Base-by-base conservation (phyloP, 2,329 filamentous ascomycete species). In the Exophiala sideris region DNA sequence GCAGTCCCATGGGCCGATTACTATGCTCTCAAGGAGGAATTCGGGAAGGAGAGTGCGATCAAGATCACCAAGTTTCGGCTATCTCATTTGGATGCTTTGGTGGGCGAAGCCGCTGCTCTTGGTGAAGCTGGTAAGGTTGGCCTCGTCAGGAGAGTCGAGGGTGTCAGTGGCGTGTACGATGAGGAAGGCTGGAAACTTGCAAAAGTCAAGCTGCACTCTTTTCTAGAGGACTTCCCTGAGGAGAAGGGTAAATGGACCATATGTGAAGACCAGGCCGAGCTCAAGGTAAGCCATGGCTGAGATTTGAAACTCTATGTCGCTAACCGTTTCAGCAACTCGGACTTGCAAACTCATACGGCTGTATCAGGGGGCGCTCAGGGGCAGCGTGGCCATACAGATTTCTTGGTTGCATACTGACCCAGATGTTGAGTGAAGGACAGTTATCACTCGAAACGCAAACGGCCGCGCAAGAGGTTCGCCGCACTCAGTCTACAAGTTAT, bases 371-470 rank as follows among this genome's bases (percentile, higher is more conserved):
- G 14, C 65, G 67, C 7, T 66, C 68, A 3, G 68, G 67, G 10
- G 68, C 67, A 2, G 56, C 69, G 3, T 72, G 69, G 69, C 70
- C 70, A 29, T 72, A 72, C 57, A 65, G 65, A 8, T 61, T 72
- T 8, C 65, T 72, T 34, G 69, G 66, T 2, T 62, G 59, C 29
- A 55, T 67, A 9, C 56, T 62, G 10, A 42, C 49, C 7, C 18
- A 38, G 6, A 45, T 67, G 12, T 47, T 63, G 4, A 20, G 45
- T 3, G 54, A 44, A 20, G 35, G 39, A 5, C 18, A 48, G 3
- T 50, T 66, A 16, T 47, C 50, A 2, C 59, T 67, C 34, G 64
- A 67, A 45, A 63, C 64, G 1, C 49, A 61, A 33, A 65, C 64
- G 1, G 44, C 52, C 1, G 64, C 54, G 1, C 54, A 42, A 8